Evolutionary conservation across 768 basidiomycete species (phyloP).

Genomic region (Boletales sp.): DNA sequence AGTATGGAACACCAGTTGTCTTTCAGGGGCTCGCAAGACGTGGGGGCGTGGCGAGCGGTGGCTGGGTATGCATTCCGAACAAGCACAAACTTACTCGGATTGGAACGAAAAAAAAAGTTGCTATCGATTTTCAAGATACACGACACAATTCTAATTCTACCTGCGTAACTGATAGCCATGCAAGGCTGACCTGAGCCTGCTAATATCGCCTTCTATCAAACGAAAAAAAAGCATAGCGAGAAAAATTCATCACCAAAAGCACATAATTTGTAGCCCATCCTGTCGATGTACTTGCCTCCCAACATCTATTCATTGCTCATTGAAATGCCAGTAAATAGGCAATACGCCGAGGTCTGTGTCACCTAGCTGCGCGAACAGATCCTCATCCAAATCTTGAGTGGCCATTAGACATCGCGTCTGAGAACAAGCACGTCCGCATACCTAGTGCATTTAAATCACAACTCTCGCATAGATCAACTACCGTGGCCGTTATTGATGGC

Average conservation of each 20-base stretch:
- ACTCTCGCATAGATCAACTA: conserved; percentile 56
- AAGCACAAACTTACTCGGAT: not conserved
- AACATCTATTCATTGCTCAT: conserved; percentile 2
- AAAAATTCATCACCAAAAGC: conserved; percentile 22
- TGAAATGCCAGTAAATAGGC: conserved; percentile 59
- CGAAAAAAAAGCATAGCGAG: conserved; percentile 1
- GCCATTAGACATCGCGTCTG: conserved; percentile 3
- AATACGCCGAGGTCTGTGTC: conserved; percentile 48
- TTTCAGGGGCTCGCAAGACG: not conserved
- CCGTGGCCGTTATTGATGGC: conserved; percentile 42
- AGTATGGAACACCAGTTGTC: too few species aligned
- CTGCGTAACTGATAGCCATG: conserved; percentile 5
- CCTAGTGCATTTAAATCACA: conserved; percentile 56
- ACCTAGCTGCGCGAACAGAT: conserved; percentile 53
- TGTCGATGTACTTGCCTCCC: conserved; percentile 10
- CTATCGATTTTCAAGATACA: conserved; percentile 17
- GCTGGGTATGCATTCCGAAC: too few species aligned
- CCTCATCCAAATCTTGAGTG: conserved; percentile 60
- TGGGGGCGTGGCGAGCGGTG: not conserved
- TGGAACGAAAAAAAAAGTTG: not conserved
- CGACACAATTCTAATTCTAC: conserved; percentile 13
- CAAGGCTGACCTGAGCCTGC: conserved; percentile 19
- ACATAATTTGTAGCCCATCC: conserved; percentile 16
- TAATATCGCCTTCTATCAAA: conserved; percentile 7
- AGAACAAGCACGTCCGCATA: conserved; percentile 28